Evolutionary conservation across 305 asterid genomes (phyloP).

Genomic region (Plantago coronopus): DNA sequence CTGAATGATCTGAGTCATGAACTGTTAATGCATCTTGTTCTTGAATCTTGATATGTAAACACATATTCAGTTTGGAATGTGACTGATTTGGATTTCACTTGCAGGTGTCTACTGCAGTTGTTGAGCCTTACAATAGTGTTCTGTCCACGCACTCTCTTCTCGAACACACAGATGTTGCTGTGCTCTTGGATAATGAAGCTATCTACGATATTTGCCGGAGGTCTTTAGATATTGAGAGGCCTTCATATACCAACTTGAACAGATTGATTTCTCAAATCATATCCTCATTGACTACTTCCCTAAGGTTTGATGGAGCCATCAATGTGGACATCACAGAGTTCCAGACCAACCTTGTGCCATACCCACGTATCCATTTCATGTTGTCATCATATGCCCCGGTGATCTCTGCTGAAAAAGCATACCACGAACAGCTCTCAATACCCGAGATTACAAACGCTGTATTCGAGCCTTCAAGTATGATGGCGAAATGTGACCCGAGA

Average conservation of each 20-base stretch:
- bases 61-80: too few species aligned
- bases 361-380: slow-evolving; percentile 59
- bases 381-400: slow-evolving; percentile 50
- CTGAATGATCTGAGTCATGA: too few species aligned
- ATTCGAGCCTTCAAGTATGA: slow-evolving; percentile 53
- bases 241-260: slow-evolving; percentile 43
- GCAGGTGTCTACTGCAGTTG: slow-evolving; percentile 56
- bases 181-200: slow-evolving; percentile 49
- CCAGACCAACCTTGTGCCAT: slow-evolving; percentile 52
- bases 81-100: slow-evolving; percentile 14
- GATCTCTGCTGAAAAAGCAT: slow-evolving; percentile 53
- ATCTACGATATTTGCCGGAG: slow-evolving; percentile 48
- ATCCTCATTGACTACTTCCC: slow-evolving; percentile 47
- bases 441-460: slow-evolving; percentile 54
- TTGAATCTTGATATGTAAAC: too few species aligned
- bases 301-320: slow-evolving; percentile 49
- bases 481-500: slow-evolving; percentile 55
- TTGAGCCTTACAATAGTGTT: slow-evolving; percentile 54
- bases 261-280: slow-evolving; percentile 46
- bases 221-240: slow-evolving; percentile 49
- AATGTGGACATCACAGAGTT: slow-evolving; percentile 50
- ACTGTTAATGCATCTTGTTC: too few species aligned
- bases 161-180: slow-evolving; percentile 50
- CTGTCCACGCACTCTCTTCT: slow-evolving; percentile 51
- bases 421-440: slow-evolving; percentile 51